phyloP scores from a whole-genome alignment of 2,329 filamentous ascomycete genomes.

The Diplodia intermedia region DNA sequence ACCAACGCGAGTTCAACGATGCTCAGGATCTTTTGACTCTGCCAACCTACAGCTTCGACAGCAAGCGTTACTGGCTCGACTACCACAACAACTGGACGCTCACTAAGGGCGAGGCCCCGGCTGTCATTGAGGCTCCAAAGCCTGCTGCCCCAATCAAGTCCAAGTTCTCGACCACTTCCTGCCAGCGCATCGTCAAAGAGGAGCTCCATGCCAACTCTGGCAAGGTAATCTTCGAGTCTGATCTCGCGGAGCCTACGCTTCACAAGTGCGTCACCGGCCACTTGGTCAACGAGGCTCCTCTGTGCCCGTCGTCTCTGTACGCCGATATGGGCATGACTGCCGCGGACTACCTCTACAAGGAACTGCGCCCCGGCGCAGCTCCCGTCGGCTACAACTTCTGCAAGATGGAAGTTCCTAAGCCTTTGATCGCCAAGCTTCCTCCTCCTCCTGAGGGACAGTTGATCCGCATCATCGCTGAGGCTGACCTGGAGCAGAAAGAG shows the following conservation, averaged over 20 bases:
- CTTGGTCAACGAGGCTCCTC: slow-evolving; percentile 69
- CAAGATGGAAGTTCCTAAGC: slow-evolving; percentile 73
- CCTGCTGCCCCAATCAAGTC: slow-evolving; percentile 55
- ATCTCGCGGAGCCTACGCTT: slow-evolving; percentile 69
- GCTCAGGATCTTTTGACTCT: slow-evolving; percentile 68
- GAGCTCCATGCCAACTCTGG: slow-evolving; percentile 66
- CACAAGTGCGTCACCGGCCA: slow-evolving; percentile 69
- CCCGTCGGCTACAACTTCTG: slow-evolving; percentile 69
- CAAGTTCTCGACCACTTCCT: slow-evolving; percentile 69
- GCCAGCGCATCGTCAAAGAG: slow-evolving; percentile 69
- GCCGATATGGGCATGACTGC: slow-evolving; percentile 71
- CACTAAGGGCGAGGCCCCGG: slow-evolving; percentile 67
- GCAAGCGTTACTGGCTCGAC: slow-evolving; percentile 75
- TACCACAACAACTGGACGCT: slow-evolving; percentile 76
- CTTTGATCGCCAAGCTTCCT: slow-evolving; percentile 66
- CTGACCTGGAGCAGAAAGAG: slow-evolving; percentile 62
- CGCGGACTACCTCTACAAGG: slow-evolving; percentile 71
- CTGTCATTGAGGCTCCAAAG: slow-evolving; percentile 46
- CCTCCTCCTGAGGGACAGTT: slow-evolving; percentile 62
- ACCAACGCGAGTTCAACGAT: slow-evolving; percentile 66
- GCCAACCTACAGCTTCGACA: slow-evolving; percentile 71
- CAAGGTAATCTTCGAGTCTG: slow-evolving; percentile 69
- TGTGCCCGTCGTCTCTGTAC: slow-evolving; percentile 70
- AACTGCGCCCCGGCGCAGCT: slow-evolving; percentile 63
- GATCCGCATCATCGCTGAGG: slow-evolving; percentile 66